phyloP scores from a whole-genome alignment of 2,329 filamentous ascomycete species.

The Neospermospora avenae region DNA sequence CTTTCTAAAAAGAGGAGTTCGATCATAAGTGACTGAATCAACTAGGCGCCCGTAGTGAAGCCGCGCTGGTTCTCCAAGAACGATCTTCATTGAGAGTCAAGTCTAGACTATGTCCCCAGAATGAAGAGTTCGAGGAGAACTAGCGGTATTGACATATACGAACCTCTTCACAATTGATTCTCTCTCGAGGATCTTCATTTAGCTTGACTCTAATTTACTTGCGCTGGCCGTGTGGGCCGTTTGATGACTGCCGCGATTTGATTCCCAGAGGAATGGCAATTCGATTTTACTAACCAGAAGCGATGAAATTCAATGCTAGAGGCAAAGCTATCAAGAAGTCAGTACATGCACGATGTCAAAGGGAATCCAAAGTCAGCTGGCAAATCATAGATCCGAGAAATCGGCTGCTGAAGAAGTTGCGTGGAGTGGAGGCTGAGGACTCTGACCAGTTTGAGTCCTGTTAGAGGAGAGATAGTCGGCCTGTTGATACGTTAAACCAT shows the following conservation, averaged over 20 bases:
- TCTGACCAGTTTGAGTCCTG: constrained; percentile 79
- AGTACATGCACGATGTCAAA: constrained; percentile 9
- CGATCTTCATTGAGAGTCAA: constrained; percentile 1
- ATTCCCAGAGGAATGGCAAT: constrained; percentile 38
- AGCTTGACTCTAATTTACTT: constrained; percentile 17
- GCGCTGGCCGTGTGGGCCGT: constrained; percentile 23
- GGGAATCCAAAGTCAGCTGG: background rate
- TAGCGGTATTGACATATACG: constrained; percentile 34
- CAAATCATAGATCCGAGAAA: background rate
- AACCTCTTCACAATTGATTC: constrained; percentile 37
- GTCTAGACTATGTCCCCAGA: constrained; percentile 5
- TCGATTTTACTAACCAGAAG: constrained; percentile 73
- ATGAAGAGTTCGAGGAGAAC: constrained; percentile 14
- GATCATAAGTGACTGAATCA: constrained; percentile 47
- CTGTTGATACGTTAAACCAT: constrained; percentile 17
- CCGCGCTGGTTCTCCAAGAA: constrained; percentile 37
- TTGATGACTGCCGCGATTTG: constrained; percentile 58
- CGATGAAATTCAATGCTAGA: constrained; percentile 84
- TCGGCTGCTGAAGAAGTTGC: constrained; percentile 8
- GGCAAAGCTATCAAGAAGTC: constrained; percentile 58
- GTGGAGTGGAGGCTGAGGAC: background rate
- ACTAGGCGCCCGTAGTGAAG: constrained; percentile 86
- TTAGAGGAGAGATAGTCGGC: constrained; percentile 72
- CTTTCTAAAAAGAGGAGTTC: constrained; percentile 41
- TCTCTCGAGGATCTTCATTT: constrained; percentile 19